Evolutionary conservation across 768 basidiomycete genomes (phyloP).

Genomic region (Trametes villosa): DNA sequence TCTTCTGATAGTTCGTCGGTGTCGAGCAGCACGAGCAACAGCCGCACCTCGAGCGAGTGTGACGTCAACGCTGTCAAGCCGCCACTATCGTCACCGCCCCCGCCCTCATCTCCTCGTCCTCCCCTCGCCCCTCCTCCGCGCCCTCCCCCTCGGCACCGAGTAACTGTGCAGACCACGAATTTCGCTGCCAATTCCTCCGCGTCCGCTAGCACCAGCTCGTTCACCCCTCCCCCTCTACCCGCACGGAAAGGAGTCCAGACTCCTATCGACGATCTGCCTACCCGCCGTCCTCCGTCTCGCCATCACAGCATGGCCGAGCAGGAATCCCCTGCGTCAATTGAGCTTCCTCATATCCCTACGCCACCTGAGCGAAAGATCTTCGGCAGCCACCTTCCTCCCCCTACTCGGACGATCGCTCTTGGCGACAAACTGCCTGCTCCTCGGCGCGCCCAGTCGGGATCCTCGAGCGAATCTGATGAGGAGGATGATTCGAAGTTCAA

Average conservation of each 20-base stretch:
- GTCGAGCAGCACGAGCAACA: slow-evolving; percentile 39
- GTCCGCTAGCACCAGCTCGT: slow-evolving; percentile 25
- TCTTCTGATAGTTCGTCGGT: slow-evolving; percentile 22
- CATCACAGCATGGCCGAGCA: slow-evolving; percentile 21
- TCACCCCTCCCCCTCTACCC: slow-evolving; percentile 43
- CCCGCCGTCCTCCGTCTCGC: slow-evolving; percentile 15
- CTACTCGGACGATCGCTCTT: slow-evolving; percentile 69
- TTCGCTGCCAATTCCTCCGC: slow-evolving; percentile 25
- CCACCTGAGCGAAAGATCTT: slow-evolving; percentile 32
- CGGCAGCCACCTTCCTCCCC: slow-evolving; percentile 61
- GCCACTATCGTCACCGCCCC: slow-evolving; percentile 24
- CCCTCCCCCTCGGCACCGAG: slow-evolving; percentile 28
- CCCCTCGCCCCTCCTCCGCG: slow-evolving; percentile 26
- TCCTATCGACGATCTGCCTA: slow-evolving; percentile 18
- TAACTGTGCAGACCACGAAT: slow-evolving; percentile 5
- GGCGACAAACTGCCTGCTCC: slow-evolving; percentile 73
- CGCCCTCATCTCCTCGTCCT: slow-evolving; percentile 24
- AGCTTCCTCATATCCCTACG: slow-evolving; percentile 1
- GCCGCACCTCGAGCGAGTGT: slow-evolving; percentile 45
- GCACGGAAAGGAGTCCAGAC: slow-evolving; percentile 28
- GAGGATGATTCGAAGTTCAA: slow-evolving; percentile 54
- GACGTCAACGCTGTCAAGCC: slow-evolving; percentile 31
- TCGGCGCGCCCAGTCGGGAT: slow-evolving; percentile 44
- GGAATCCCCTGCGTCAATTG: slow-evolving; percentile 4
- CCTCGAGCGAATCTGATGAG: slow-evolving; percentile 54